Conservation (phyloP, 2,329 filamentous ascomycete species). For the Aureobasidium vineae region DNA sequence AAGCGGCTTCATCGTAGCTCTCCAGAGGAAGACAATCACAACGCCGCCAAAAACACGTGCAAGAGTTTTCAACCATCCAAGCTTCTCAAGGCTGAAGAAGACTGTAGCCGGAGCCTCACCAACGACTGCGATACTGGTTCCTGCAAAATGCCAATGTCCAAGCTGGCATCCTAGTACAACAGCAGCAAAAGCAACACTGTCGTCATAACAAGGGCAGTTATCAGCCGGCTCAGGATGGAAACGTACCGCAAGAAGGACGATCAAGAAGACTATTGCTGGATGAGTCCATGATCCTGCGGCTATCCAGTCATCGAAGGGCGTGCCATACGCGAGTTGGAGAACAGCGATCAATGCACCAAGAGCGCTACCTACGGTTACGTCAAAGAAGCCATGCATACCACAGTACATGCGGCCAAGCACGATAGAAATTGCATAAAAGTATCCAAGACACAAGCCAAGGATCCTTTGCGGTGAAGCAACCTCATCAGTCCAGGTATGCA, state of each 20-base stretch:
- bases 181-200: slow-evolving; percentile 89
- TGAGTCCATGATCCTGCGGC: slow-evolving; percentile 63
- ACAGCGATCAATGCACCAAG: slow-evolving; percentile 67
- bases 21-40: slow-evolving; percentile 81
- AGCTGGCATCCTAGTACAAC: slow-evolving; percentile 82
- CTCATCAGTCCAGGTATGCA: slow-evolving; percentile 64
- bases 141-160: slow-evolving; percentile 78
- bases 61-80: slow-evolving; percentile 64
- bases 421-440: slow-evolving; percentile 86
- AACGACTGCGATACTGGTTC: slow-evolving; percentile 54
- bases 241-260: slow-evolving; percentile 73
- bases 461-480: slow-evolving; percentile 51
- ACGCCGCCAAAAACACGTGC: slow-evolving; percentile 76
- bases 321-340: slow-evolving; percentile 55
- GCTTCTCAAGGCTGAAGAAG: slow-evolving; percentile 62
- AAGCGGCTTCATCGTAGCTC: slow-evolving; percentile 81
- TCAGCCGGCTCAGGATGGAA: slow-evolving; percentile 95
- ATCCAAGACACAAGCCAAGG: slow-evolving; percentile 62
- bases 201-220: slow-evolving; percentile 95
- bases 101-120: slow-evolving; percentile 58
- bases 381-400: slow-evolving; percentile 96
- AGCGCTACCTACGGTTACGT: slow-evolving; percentile 76
- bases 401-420: slow-evolving; percentile 91
- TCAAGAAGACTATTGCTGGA: slow-evolving; percentile 61
- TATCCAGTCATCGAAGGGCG: slow-evolving; percentile 68